Evolutionary conservation across 352 stramenopile genomes (phyloP).

Genomic region (Phytophthora hibernalis): DNA sequence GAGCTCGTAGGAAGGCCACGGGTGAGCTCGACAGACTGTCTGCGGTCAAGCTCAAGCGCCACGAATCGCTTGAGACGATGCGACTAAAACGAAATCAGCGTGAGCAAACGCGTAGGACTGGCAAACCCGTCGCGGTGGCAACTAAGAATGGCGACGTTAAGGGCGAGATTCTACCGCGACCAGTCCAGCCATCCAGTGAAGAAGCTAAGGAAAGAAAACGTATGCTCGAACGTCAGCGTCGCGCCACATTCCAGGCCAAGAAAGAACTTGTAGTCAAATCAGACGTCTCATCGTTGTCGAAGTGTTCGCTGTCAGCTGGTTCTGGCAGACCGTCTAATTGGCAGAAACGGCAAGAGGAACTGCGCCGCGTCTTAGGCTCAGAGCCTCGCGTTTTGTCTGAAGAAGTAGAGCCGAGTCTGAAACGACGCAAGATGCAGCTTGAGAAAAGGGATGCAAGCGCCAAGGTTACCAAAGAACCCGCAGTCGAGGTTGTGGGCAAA

Average conservation of each 20-base stretch:
- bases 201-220: slow-evolving; percentile 12
- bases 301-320: not conserved
- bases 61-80: not conserved
- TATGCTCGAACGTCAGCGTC: slow-evolving; percentile 2
- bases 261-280: slow-evolving; percentile 2
- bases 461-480: not conserved
- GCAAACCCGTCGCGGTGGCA: not conserved
- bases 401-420: not conserved
- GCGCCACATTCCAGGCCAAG: slow-evolving; percentile 15
- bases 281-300: not conserved
- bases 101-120: slow-evolving; percentile 10
- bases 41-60: slow-evolving; percentile 24
- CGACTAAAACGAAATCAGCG: slow-evolving; percentile 22
- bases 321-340: not conserved
- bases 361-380: not conserved
- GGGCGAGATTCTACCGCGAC: not conserved
- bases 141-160: not conserved
- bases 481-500: not conserved
- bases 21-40: slow-evolving; percentile 17
- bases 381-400: not conserved
- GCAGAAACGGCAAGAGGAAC: slow-evolving; percentile 5
- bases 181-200: not conserved
- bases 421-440: slow-evolving; percentile 7
- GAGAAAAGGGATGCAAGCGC: not conserved
- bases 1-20: slow-evolving; percentile 22